Percentiles rank a stretch among this genome's conserved stretches.
These are phyloP conservation scores for Penicillium vulpinum DNA, from an alignment of 2,329 filamentous ascomycete genomes.

Conservation along the genomic window DNA sequence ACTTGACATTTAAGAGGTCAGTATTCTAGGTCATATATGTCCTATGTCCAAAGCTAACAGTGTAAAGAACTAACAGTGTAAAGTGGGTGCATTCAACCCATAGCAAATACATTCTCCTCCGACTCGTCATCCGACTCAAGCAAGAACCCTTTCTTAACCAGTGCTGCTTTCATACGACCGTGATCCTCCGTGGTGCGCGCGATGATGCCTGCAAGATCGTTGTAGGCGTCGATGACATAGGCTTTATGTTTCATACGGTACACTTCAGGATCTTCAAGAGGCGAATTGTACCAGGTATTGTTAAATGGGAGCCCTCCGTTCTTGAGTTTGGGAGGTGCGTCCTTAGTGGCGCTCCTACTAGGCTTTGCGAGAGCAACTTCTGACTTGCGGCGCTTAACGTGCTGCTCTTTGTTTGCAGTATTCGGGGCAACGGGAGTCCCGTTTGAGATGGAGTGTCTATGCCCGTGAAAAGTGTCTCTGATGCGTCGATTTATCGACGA, in stretches of 20 bases:
- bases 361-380: background rate
- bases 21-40: too few relatives aligned
- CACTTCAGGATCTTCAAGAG: background rate
- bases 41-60: too few relatives aligned
- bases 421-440: background rate
- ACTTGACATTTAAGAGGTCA: too few relatives aligned
- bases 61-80: too few relatives aligned
- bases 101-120: background rate
- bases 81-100: background rate
- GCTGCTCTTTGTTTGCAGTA: background rate
- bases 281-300: background rate
- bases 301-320: background rate
- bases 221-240: background rate
- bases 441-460: background rate
- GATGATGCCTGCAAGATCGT: background rate
- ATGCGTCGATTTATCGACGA: too few relatives aligned
- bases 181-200: background rate
- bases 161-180: background rate
- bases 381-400: background rate
- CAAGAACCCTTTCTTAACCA: background rate
- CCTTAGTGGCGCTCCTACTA: background rate
- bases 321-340: background rate
- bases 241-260: background rate
- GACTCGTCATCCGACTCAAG: background rate
- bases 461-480: too few relatives aligned